Conservation (phyloP, 306 rosid species). For the Gillenia trifoliata region DNA sequence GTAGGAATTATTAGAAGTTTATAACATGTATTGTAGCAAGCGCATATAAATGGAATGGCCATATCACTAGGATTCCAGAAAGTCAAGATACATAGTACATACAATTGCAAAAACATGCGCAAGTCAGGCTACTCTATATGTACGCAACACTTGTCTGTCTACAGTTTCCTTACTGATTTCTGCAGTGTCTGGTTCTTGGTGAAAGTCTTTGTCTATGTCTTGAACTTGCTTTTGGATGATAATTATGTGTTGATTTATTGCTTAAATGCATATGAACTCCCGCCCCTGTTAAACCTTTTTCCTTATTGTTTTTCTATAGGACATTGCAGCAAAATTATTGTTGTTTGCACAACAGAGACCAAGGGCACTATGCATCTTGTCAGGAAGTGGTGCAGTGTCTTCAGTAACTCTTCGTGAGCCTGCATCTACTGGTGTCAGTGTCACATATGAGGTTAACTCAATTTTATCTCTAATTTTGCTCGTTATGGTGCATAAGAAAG, state of each 20-base stretch:
- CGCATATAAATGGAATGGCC: background rate
- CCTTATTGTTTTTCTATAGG: constrained; percentile 48
- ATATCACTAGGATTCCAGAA: background rate
- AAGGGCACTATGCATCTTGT: constrained; percentile 80
- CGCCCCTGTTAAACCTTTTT: background rate
- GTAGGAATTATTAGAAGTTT: background rate
- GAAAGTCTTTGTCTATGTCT: background rate
- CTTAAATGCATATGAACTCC: background rate
- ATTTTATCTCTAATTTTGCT: background rate
- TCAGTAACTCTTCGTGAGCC: constrained; percentile 82
- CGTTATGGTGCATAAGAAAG: background rate
- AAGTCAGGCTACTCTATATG: background rate
- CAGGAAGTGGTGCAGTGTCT: constrained; percentile 76
- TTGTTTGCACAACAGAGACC: constrained; percentile 80
- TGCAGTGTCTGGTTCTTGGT: background rate
- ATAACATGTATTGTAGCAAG: background rate
- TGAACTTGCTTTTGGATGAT: background rate
- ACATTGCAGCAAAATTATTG: constrained; percentile 71
- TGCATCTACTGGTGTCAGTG: constrained; percentile 70
- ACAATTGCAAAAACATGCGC: background rate
- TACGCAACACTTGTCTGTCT: background rate
- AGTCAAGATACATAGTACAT: background rate
- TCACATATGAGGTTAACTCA: constrained; percentile 59
- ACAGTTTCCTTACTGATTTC: background rate
- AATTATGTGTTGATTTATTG: background rate